These are phyloP conservation scores for Lipomyces yamanashiensis DNA, from an alignment of 805 yeast genomes.

Conservation along the genomic window DNA sequence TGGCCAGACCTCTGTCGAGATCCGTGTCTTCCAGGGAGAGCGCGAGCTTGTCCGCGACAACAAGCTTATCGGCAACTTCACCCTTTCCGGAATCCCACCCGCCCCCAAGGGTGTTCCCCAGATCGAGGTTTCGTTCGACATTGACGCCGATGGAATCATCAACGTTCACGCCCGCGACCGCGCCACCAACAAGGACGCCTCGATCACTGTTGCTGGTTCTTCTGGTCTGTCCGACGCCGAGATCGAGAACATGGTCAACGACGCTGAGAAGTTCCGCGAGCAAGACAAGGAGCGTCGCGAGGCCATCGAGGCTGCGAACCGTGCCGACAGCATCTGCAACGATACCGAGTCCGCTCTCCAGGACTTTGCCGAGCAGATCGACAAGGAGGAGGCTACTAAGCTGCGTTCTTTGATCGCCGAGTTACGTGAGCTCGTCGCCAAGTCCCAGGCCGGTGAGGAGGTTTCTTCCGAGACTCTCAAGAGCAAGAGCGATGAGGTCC, in stretches of 20 bases:
- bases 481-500: slow-evolving; percentile 82
- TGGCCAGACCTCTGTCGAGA: slow-evolving; percentile 95
- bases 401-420: slow-evolving; percentile 60
- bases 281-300: slow-evolving; percentile 86
- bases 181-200: slow-evolving; percentile 90
- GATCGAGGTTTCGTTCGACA: slow-evolving; percentile 92
- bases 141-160: slow-evolving; percentile 96
- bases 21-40: slow-evolving; percentile 99
- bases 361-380: slow-evolving; percentile 73
- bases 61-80: slow-evolving; percentile 96
- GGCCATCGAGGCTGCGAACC: slow-evolving; percentile 83
- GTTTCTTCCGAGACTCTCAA: slow-evolving; percentile 68
- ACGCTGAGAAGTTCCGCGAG: slow-evolving; percentile 86
- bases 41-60: slow-evolving; percentile 97
- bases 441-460: slow-evolving; percentile 69
- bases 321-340: slow-evolving; percentile 77
- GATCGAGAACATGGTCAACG: slow-evolving; percentile 88
- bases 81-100: slow-evolving; percentile 92
- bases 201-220: slow-evolving; percentile 95
- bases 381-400: slow-evolving; percentile 60
- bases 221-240: slow-evolving; percentile 90
- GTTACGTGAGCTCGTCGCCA: slow-evolving; percentile 76
- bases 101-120: slow-evolving; percentile 95
- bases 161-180: slow-evolving; percentile 93
- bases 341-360: slow-evolving; percentile 86